Conservation (phyloP, 345 rosid genomes). For the Passiflora organensis region DNA sequence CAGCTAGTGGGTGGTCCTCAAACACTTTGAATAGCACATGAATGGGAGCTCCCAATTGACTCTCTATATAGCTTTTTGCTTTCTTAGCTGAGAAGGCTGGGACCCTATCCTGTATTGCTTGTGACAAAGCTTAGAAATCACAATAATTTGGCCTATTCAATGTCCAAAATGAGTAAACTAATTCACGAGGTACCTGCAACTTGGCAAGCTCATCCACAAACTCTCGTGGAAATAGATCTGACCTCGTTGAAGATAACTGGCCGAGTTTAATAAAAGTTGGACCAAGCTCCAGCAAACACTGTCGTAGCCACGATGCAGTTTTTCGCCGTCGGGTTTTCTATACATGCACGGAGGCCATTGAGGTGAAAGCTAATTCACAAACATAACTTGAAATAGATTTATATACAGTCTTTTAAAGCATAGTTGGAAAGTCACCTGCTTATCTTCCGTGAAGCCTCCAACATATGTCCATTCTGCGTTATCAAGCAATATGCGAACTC, state of each 20-base stretch:
- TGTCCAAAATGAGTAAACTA: background rate
- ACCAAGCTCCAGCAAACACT: conserved; percentile 84
- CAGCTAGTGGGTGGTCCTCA: conserved; percentile 94
- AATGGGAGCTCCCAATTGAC: conserved; percentile 75
- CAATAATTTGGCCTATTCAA: background rate
- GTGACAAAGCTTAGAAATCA: background rate
- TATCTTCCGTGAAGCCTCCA: conserved; percentile 73
- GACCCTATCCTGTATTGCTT: conserved; percentile 66
- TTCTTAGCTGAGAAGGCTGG: conserved; percentile 90
- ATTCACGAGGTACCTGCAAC: conserved; percentile 60
- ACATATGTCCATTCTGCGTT: conserved; percentile 82
- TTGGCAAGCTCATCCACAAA: conserved; percentile 96
- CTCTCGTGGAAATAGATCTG: conserved; percentile 85
- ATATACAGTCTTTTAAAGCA: background rate
- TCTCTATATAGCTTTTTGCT: conserved; percentile 63
- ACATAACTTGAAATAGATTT: background rate
- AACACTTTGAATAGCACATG: conserved; percentile 61
- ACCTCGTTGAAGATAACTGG: conserved; percentile 88
- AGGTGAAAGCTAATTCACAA: conserved; percentile 10
- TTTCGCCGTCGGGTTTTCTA: conserved; percentile 64
- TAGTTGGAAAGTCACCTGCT: conserved; percentile 49
- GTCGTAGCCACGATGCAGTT: conserved; percentile 91
- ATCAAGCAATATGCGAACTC: conserved; percentile 67
- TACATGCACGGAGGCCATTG: conserved; percentile 17
- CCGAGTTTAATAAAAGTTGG: conserved; percentile 97